These are phyloP conservation scores for Sporothrix brasiliensis DNA, from an alignment of 2,329 filamentous ascomycete species.

Conservation along the genomic window DNA sequence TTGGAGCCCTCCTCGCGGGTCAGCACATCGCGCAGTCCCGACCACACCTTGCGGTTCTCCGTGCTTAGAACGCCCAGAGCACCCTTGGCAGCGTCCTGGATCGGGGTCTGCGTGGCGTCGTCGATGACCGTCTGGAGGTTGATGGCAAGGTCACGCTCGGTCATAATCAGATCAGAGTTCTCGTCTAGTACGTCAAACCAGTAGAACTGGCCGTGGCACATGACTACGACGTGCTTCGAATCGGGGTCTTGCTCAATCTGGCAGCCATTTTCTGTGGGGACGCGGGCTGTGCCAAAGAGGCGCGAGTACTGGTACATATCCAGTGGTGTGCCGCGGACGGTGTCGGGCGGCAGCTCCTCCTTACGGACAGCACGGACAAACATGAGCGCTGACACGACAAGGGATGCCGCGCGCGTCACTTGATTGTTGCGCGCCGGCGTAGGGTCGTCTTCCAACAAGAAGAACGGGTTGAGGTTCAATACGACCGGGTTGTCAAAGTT, in stretches of 20 bases:
- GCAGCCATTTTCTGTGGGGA: conserved; percentile 92
- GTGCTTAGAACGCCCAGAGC: conserved; percentile 92
- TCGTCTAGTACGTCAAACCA: conserved; percentile 98
- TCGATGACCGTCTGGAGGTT: conserved; percentile 92
- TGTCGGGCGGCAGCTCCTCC: conserved; percentile 91
- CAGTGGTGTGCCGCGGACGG: conserved; percentile 76
- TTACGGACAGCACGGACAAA: conserved; percentile 91
- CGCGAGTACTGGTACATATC: conserved; percentile 99
- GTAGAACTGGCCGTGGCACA: conserved; percentile 95
- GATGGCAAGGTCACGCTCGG: conserved; percentile 85
- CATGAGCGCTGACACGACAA: conserved; percentile 85
- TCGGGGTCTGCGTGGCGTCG: conserved; percentile 84
- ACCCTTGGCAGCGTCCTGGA: conserved; percentile 93
- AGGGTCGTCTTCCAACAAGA: conserved; percentile 94
- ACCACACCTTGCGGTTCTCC: conserved; percentile 96
- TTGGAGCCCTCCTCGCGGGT: conserved; percentile 85
- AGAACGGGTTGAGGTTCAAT: conserved; percentile 96
- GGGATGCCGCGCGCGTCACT: conserved; percentile 87
- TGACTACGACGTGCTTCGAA: conserved; percentile 90
- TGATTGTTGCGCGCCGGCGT: conserved; percentile 96
- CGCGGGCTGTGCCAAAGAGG: conserved; percentile 89
- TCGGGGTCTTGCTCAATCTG: conserved; percentile 92
- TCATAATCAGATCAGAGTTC: conserved; percentile 95
- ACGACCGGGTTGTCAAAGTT: conserved; percentile 98
- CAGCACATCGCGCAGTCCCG: conserved; percentile 82